Percentiles rank a stretch among this genome's conserved stretches.
These are phyloP conservation scores for Hypoxylon subgilvum DNA, from an alignment of 495 filamentous ascomycete genomes.

Conservation along the genomic window DNA sequence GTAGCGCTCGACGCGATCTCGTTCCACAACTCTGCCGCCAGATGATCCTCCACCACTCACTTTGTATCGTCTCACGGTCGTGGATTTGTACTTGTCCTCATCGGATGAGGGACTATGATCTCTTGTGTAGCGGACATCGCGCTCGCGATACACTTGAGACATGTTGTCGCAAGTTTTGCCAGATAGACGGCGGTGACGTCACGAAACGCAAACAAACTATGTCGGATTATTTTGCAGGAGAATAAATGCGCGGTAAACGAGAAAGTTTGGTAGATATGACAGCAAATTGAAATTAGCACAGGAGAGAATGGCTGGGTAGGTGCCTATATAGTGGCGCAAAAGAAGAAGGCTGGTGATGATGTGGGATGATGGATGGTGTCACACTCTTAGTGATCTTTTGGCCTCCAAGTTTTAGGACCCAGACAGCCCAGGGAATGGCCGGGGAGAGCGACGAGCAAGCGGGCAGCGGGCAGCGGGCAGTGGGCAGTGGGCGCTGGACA, in stretches of 20 bases:
- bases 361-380: slow-evolving; percentile 37
- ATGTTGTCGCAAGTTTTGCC: slow-evolving; percentile 38
- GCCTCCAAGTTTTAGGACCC: slow-evolving; percentile 8
- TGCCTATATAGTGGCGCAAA: slow-evolving; percentile 24
- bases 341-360: slow-evolving; percentile 32
- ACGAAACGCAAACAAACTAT: slow-evolving; percentile 20
- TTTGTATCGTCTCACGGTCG: slow-evolving; percentile 63
- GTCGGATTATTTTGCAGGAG: no score
- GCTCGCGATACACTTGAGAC: slow-evolving; percentile 56
- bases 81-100: slow-evolving; percentile 56
- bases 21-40: slow-evolving; percentile 45
- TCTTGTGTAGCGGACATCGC: slow-evolving; percentile 51
- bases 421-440: slow-evolving; percentile 19
- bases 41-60: slow-evolving; percentile 42
- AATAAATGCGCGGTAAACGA: slow-evolving; percentile 6
- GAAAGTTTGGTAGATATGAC: not conserved
- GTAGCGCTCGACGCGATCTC: slow-evolving; percentile 51
- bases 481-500: slow-evolving; percentile 7
- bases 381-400: slow-evolving; percentile 27
- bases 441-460: slow-evolving; percentile 32
- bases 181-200: slow-evolving; percentile 33
- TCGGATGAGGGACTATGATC: slow-evolving; percentile 54
- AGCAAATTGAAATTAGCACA: no score
- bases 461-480: no score
- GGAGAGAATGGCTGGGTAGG: no score